Evolutionary conservation across 164 flowering plant genomes (phyloP), one percentile per base, ranked within the genome.

Genomic region (Macadamia tetraphylla): DNA sequence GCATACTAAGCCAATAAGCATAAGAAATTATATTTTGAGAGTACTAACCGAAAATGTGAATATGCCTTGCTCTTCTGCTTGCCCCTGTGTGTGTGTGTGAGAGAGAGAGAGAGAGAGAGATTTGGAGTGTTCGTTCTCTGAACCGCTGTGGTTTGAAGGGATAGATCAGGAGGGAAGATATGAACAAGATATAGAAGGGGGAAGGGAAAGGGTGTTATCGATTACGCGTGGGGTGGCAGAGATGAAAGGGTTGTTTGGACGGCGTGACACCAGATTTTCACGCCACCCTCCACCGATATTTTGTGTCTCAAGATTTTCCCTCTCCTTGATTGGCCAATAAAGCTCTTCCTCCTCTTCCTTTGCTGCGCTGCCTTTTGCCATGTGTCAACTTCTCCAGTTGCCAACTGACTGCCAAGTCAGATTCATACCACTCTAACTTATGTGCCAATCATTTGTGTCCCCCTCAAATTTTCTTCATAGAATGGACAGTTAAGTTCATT

Each of bases 171-270:
- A 13, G 42, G 58, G 44, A 49, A 67, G 57, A 43, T 44, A 67
- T 9, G 57, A 70, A 46, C 7, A 18, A 44, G 60, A 81, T 48
- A 66, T 31, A 29, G 3, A 62, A 30, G 59, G 55, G 11, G 30
- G 61, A 49, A 31, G n/a, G 57, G 30, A 17, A 17, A 58, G 65
- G 66, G 67, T 57, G 71, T 60, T 62, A 81, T 76, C 69, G 79
- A 86, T 70, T 84, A 79, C 86, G 87, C 87, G 86, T 84, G 86
- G 86, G 83, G 68, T 81, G 84, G 85, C 87, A 46, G 76, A 17
- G 57, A 53, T 53, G 79, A 64, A 71, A 46, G 51, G 51, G 51
- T 46, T 46, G 74, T 84, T 84, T 86, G 88, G 88, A 81, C 86
- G 88, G 88, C 85, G 87, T 83, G 80, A 78, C 77, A 74, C 71